Evolutionary conservation across 1,284 basidiomycete genomes (phyloP), one percentile per base, ranked within the genome.

Genomic region (Ceratobasidium sp.): DNA sequence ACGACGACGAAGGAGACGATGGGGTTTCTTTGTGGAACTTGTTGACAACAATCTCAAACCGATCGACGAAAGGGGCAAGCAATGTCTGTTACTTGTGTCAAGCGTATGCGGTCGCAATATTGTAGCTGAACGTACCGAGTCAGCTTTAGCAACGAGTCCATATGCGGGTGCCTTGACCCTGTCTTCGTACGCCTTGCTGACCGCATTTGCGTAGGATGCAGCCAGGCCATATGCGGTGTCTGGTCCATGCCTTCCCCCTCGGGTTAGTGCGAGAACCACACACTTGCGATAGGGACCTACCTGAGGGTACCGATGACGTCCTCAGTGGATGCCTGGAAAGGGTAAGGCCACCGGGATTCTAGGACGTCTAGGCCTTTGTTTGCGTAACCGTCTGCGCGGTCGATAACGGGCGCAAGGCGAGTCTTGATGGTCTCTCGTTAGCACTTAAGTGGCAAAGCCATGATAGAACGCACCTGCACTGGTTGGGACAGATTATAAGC

Each of bases 301-400:
- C 83, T 85, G 47, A 91, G 80, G 71, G 84, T 85, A n/a, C 79
- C 82, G 34, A 81, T 80, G 31, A 92, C 84, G 7, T 91, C 89
- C 74, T 89, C 87, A 1, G 89, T 86, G 72, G 86, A 85, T 10
- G 85, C 85, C 71, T 86, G 81, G 83, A 92, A 92, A 4, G 90
- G 85, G 76, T 88, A 89, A 12, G 90, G 91, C 76, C 87, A 90
- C 50, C 85, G 84, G 58, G 83, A 81, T 79, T 91, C 83, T 60
- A 92, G 87, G n/a, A 77, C 85, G 75, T 92, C 90, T 56, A 91
- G 82, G 27, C 85, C 88, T 79, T 85, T 87, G 82, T 91, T 90
- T 20, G 88, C 90, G 70, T 80, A 80, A 27, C 78, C 84, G 74
- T 92, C 86, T 6, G 85, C 88, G 57, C 84, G 82, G 43, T 81